Base-by-base conservation (phyloP, 805 yeast species). In the Kodamaea kakaduensis region DNA sequence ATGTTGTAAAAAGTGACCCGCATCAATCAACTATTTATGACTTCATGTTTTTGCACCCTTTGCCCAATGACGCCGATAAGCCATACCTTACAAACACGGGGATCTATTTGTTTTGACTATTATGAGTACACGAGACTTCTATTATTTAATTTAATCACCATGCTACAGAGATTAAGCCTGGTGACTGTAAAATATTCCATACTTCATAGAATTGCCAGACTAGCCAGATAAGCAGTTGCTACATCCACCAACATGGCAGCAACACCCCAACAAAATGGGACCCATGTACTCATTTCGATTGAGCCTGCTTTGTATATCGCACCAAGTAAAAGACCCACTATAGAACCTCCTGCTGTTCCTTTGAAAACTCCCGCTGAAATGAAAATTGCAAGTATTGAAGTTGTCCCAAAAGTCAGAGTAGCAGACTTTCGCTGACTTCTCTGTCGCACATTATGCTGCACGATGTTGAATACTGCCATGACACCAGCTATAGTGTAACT, bases 231-330 rank as follows among this genome's bases (percentile, higher is more conserved):
- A 5, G 84, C 72, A 6, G 80, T 72, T 21, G 81, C 66, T 22
- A 86, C 69, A 51, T 83, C 77, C 56, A 75, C 84, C 27, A 87
- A 52, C 5, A 84, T 69, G 46, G 78, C 79, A 4, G 83, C 73
- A 2, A 83, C 58, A 0, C 79, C 94, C 77, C 89, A 85, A 37
- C 83, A 73, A 45, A 90, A 71, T 0, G 98, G 97, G 6, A 90
- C 77, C 98, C 98, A 90, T 0, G 97, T 85, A 9, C 94, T 81
- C 94, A 93, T 85, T 15, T 83, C 74, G 48, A 90, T 77, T 16
- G 82, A 69, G 0, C 95, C 95, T 0, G 95, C 78, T 36, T 72
- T 67, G 60, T 89, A 89, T 6, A 88, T 73, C 1, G 87, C 84
- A 22, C 81, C 81, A 12, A 84, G 52, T 44, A 93, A 53, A 9